Conservation (phyloP, 176 grass and related monocot species). For the Oryza punctata region DNA sequence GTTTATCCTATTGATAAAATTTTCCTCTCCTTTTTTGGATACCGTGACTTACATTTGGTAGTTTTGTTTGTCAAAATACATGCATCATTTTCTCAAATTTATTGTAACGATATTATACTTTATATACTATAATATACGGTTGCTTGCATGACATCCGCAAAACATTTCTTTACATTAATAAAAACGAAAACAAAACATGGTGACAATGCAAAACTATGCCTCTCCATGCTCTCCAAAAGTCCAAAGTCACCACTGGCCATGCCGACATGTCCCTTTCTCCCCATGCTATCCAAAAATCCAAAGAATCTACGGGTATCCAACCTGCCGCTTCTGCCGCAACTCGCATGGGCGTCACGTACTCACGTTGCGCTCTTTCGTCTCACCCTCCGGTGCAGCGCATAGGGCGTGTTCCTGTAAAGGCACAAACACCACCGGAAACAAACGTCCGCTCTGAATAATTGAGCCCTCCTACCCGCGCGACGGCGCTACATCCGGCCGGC, state of each 20-base stretch:
- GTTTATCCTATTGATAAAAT: no score
- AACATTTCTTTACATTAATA: neutral
- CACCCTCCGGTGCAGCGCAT: neutral
- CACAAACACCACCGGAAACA: neutral
- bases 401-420: no score
- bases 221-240: neutral
- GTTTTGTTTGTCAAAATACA: no score
- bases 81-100: no score
- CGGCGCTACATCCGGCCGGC: neutral
- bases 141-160: no score
- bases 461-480: neutral
- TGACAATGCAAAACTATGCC: neutral
- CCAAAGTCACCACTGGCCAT: neutral
- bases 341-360: neutral
- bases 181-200: neutral
- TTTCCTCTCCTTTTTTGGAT: fast-evolving
- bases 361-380: neutral
- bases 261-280: neutral
- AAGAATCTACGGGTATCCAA: neutral
- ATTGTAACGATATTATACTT: no score
- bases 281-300: neutral
- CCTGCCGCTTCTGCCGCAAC: neutral
- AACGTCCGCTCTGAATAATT: slow-evolving; percentile 12
- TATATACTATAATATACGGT: no score
- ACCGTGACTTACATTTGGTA: no score